Percentiles rank a stretch among this genome's conserved stretches.
Conservation (phyloP, 2,329 filamentous ascomycete species). For the Domatiomyces globalis region DNA sequence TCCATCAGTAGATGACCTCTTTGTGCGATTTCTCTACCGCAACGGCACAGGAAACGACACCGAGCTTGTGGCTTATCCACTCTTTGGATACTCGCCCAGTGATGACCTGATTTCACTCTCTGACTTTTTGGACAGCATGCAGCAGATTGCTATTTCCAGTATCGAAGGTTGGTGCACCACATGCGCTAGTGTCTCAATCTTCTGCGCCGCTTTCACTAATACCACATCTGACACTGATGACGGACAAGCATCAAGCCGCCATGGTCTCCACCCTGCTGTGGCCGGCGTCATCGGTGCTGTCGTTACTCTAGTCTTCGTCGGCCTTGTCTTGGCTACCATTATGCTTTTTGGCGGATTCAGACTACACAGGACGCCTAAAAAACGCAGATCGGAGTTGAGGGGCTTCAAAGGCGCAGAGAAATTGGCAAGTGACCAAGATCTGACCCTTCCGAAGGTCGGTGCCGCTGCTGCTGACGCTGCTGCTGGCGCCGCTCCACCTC, state of each 20-base stretch:
- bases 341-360: slow-evolving; percentile 33
- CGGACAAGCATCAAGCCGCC: slow-evolving; percentile 1
- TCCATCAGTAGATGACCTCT: slow-evolving; percentile 33
- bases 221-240: slow-evolving; percentile 4
- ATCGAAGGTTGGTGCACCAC: slow-evolving; percentile 38
- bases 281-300: slow-evolving; percentile 44
- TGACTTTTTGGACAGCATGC: slow-evolving; percentile 37
- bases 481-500: slow-evolving; percentile 16
- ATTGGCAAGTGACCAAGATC: slow-evolving; percentile 40
- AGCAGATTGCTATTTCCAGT: slow-evolving; percentile 29
- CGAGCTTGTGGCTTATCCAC: slow-evolving; percentile 30
- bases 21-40: slow-evolving; percentile 42
- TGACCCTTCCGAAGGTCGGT: slow-evolving; percentile 33
- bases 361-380: slow-evolving; percentile 25
- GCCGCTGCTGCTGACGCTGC: slow-evolving; percentile 22
- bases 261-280: slow-evolving; percentile 26
- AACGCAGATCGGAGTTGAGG: slow-evolving; percentile 29
- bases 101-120: slow-evolving; percentile 34
- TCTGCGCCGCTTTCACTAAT: slow-evolving; percentile 33
- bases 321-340: slow-evolving; percentile 25
- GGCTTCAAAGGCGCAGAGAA: slow-evolving; percentile 45
- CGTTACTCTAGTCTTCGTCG: slow-evolving; percentile 35
- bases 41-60: slow-evolving; percentile 36
- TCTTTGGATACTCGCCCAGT: slow-evolving; percentile 37
- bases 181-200: slow-evolving; percentile 35